These are phyloP conservation scores for Meyerozyma sp. DNA, from an alignment of 1,139 yeast genomes.

Conservation along the genomic window DNA sequence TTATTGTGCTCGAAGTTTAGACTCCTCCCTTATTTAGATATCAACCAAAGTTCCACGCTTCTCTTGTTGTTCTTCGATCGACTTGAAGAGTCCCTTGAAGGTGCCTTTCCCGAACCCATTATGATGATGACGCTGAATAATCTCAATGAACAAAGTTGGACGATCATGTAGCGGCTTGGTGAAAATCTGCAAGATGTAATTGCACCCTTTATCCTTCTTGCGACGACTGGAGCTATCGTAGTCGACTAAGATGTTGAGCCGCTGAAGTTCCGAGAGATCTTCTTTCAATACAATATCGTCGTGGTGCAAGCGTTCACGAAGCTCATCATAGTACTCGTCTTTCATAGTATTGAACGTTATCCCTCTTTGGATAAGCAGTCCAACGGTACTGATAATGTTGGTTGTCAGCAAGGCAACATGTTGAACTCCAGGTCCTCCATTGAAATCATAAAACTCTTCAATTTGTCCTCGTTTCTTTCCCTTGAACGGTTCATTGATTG, in stretches of 20 bases:
- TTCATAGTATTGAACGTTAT: constrained; percentile 65
- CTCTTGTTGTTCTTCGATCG: constrained; percentile 61
- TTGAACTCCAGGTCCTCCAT: constrained; percentile 80
- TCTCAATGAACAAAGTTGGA: constrained; percentile 76
- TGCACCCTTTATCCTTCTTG: constrained; percentile 28
- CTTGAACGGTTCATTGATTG: constrained; percentile 76
- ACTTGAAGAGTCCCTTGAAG: constrained; percentile 73
- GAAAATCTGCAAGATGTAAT: constrained; percentile 72
- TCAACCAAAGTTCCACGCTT: constrained; percentile 41
- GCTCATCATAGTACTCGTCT: constrained; percentile 45
- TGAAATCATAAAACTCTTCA: constrained; percentile 72
- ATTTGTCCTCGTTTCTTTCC: constrained; percentile 68
- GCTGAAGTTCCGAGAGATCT: constrained; percentile 33
- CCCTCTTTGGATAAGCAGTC: constrained; percentile 50
- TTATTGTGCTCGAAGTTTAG: neutral
- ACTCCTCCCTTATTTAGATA: neutral
- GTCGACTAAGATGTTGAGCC: constrained; percentile 60
- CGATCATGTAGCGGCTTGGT: constrained; percentile 72
- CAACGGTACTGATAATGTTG: constrained; percentile 56
- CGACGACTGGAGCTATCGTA: constrained; percentile 50
- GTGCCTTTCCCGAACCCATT: constrained; percentile 88
- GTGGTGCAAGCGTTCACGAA: constrained; percentile 36
- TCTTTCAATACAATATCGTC: constrained; percentile 42
- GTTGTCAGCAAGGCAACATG: constrained; percentile 67
- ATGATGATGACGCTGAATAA: constrained; percentile 74